Base-by-base conservation (phyloP, 192 early-diverging fungal species). In the Entomortierella beljakovae region DNA sequence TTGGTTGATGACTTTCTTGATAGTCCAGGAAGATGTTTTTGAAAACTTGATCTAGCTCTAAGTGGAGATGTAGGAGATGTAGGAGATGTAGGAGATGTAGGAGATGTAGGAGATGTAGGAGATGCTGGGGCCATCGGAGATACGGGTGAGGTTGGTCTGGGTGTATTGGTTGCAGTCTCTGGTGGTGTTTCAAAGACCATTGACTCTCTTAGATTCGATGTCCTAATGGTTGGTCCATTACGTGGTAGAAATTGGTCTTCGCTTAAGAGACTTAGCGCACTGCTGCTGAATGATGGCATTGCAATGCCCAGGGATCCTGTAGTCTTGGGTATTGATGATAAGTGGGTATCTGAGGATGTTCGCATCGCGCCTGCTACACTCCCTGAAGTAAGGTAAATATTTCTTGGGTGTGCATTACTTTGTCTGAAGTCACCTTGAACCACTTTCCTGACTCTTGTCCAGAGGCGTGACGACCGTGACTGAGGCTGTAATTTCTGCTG, bases 241-340 rank as follows among this genome's bases (percentile, higher is more conserved):
- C 25, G 59, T 0, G 61, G 20, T 22, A 61, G 64, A 65, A 77
- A 68, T 8, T 68, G 73, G 25, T 70, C 67, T 8, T 79, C 75
- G 15, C 51, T 79, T 25, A 79, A n/a, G 2, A 79, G 57, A 57
- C 75, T 70, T 22, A 79, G 42, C 9, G 57, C 75, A 26, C 75
- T 70, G 51, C 75, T 70, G 42, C 75, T 65, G 56, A 79, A 65
- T 1, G 75, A 79, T 1, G 75, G 75, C 67, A 79, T 79, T 33
- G 51, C 67, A 13, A 26, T 8, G 25, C 61, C 60, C 23, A 23
- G 65, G 1, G 75, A 79, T 25, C 54, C 29, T 18, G 67, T 55
- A 13, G 73, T 64, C 7, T 48, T 2, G 0, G 75, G 62, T 52
- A 49, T 37, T 7, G 65, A 63, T 20, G 75, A 29, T n/a, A 70